Evolutionary conservation across 2,329 filamentous ascomycete genomes (phyloP), one percentile per base, ranked within the genome.

Genomic region (Corynespora cassiicola): DNA sequence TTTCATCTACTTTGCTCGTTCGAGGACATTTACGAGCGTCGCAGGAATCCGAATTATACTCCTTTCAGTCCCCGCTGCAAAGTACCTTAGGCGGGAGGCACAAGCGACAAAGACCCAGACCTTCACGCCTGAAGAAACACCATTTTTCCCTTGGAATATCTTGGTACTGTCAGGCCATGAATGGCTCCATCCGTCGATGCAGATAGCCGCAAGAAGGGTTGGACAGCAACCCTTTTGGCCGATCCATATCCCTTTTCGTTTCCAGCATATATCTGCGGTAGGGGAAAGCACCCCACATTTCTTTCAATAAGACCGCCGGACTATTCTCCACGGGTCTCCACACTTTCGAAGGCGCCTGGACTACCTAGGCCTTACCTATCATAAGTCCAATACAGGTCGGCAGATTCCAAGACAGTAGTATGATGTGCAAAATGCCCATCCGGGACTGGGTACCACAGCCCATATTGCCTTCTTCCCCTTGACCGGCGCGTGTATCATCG

Each of bases 381-480:
- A n/a, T 12, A 25, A 22, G 18, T 16, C 10, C n/a, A 36, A 18
- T 6, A 9, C 5, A 15, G 17, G 20, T 32, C 27, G 20, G 22
- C 24, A 31, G 16, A 25, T 22, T 23, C 33, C 17, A 44, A 40
- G 27, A 31, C 27, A 24, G 39, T 45, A 29, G 35, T 27, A 42
- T 45, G 40, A 55, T 50, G 20, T 45, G 32, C 26, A 54, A 50
- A n/a, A 52, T 30, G 48, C 40, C 17, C 29, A 34, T 12, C 40
- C 42, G 45, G 47, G 47, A 54, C 47, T 51, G 44, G 47, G 23
- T 44, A 50, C 45, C 36, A 42, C 26, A 31, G 21, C 15, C 42
- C 47, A 50, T 44, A 52, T 21, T 39, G 43, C 50, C 50, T 26
- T 47, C 50, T 47, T 39, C 43, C 42, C 33, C 39, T 36, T 41